These are phyloP conservation scores for Trametes cingulata DNA, from an alignment of 768 basidiomycete species.

Conservation along the genomic window DNA sequence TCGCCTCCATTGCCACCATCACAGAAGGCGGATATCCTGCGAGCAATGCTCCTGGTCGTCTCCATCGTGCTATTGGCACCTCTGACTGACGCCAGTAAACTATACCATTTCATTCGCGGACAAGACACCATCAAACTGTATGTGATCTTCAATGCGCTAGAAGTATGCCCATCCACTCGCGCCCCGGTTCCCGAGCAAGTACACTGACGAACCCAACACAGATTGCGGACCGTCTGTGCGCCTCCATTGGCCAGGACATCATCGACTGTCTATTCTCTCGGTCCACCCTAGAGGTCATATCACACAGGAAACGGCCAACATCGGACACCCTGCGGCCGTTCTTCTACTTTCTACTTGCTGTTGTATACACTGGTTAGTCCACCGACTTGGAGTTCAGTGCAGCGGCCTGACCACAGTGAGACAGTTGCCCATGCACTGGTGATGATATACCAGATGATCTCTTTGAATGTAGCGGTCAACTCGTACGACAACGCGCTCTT, in stretches of 20 bases:
- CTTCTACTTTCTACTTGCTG: constrained; percentile 80
- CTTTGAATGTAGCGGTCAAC: constrained; percentile 96
- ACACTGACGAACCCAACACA: constrained; percentile 31
- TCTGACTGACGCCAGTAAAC: constrained; percentile 93
- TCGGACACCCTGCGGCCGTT: constrained; percentile 75
- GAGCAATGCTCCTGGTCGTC: constrained; percentile 69
- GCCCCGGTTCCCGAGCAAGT: not conserved
- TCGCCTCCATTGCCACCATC: constrained; percentile 69
- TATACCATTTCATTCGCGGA: constrained; percentile 96
- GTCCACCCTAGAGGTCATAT: constrained; percentile 78
- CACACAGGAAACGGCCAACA: constrained; percentile 59
- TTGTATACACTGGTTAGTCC: constrained; percentile 75
- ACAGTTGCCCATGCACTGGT: constrained; percentile 88
- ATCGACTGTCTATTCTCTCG: constrained; percentile 95
- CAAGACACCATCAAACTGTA: constrained; percentile 99
- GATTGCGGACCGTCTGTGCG: constrained; percentile 94
- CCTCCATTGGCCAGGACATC: constrained; percentile 96
- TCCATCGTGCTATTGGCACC: constrained; percentile 76
- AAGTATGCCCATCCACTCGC: constrained; percentile 56
- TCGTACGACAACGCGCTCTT: constrained; percentile 96
- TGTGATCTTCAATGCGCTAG: constrained; percentile 97
- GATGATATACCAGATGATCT: constrained; percentile 93
- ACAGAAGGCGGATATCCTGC: constrained; percentile 92
- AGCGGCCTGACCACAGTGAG: not conserved
- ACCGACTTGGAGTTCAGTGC: not conserved